Percentiles rank a stretch among this genome's conserved stretches.
These are phyloP conservation scores for Aaosphaeria pasadenensis DNA, from an alignment of 2,329 filamentous ascomycete species.

Conservation along the genomic window DNA sequence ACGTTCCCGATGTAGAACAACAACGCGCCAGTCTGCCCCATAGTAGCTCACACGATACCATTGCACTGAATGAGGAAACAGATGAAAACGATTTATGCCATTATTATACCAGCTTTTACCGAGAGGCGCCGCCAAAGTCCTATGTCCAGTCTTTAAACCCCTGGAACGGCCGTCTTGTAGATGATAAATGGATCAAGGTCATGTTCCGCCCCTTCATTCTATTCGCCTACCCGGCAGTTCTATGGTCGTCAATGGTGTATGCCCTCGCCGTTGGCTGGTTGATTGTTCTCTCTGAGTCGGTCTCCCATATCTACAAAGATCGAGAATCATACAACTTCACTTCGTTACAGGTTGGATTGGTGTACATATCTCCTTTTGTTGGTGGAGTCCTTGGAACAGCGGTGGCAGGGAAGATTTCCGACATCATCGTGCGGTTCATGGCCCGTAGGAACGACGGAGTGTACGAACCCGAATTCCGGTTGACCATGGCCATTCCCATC, in stretches of 20 bases:
- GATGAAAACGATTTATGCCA: slow-evolving; percentile 6
- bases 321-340: slow-evolving; percentile 73
- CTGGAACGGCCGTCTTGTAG: slow-evolving; percentile 73
- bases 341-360: slow-evolving; percentile 74
- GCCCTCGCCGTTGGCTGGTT: slow-evolving; percentile 90
- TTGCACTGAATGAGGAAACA: too few relatives aligned
- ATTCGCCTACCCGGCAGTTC: slow-evolving; percentile 80
- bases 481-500: slow-evolving; percentile 83
- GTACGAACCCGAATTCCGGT: slow-evolving; percentile 80
- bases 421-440: slow-evolving; percentile 80
- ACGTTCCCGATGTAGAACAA: too few relatives aligned
- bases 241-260: slow-evolving; percentile 86
- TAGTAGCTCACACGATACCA: too few relatives aligned
- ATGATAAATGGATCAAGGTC: slow-evolving; percentile 77
- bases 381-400: slow-evolving; percentile 88
- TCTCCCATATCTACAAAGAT: slow-evolving; percentile 75
- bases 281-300: slow-evolving; percentile 87
- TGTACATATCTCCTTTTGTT: slow-evolving; percentile 82
- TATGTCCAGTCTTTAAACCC: slow-evolving; percentile 72
- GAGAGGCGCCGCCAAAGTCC: slow-evolving; percentile 64
- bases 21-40: too few relatives aligned
- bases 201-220: slow-evolving; percentile 79
- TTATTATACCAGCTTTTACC: slow-evolving; percentile 68
- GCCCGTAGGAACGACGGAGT: slow-evolving; percentile 83
- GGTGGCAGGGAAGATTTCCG: slow-evolving; percentile 83